Percentiles rank a stretch among this genome's conserved stretches.
phyloP scores from a whole-genome alignment of 2,329 filamentous ascomycete genomes.

The Parascedosporium putredinis region DNA sequence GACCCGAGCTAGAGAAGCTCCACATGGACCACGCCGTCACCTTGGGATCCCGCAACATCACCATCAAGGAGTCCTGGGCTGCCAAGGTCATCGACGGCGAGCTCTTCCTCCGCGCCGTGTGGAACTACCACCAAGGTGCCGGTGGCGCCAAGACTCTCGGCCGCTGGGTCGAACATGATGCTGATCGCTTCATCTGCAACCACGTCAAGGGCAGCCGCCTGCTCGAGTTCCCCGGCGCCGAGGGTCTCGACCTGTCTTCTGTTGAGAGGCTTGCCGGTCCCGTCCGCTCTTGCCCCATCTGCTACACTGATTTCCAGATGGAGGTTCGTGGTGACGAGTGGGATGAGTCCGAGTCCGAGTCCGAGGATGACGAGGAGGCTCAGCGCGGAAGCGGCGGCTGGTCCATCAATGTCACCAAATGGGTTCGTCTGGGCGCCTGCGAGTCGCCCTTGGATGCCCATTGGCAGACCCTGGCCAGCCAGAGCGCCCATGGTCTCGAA shows the following conservation, averaged over 20 bases:
- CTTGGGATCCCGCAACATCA: background rate
- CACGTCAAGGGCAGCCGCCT: background rate
- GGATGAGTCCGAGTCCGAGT: background rate
- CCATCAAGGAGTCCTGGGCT: background rate
- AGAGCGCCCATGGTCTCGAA: background rate
- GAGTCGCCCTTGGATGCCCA: constrained; percentile 1
- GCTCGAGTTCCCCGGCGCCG: background rate
- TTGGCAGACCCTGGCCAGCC: background rate
- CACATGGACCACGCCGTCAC: background rate
- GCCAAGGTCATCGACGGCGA: constrained; percentile 9
- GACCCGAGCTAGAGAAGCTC: background rate
- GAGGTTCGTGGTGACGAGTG: background rate
- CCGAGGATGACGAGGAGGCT: background rate
- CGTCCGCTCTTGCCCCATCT: constrained; percentile 7
- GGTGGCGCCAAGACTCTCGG: background rate
- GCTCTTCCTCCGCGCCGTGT: constrained; percentile 5
- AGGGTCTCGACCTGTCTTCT: background rate
- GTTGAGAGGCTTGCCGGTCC: background rate
- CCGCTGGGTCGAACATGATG: background rate
- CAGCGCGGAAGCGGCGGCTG: background rate
- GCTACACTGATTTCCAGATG: constrained; percentile 8
- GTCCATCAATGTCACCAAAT: constrained; percentile 5
- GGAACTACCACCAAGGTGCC: background rate
- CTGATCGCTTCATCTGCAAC: constrained; percentile 1
- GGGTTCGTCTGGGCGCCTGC: constrained; percentile 8